Evolutionary conservation across 2,329 filamentous ascomycete genomes (phyloP), one percentile per base, ranked within the genome.

Genomic region (Aspergillus calidoustus): DNA sequence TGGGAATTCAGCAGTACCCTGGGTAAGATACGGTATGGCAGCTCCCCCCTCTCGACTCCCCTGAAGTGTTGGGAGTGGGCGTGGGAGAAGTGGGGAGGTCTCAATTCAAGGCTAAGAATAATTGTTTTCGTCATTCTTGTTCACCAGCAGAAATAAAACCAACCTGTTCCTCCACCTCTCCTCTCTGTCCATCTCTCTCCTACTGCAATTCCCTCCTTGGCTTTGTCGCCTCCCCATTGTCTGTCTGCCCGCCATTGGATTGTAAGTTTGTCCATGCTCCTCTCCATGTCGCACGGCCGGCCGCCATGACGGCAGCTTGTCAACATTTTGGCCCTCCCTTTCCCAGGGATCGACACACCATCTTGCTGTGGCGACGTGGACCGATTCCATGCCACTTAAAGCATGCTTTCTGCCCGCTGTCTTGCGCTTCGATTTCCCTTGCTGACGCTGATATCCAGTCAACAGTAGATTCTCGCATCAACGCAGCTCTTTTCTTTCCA

Each of bases 291-390:
- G 47, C 48, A 60, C 56, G 46, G 48, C 62, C 65, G 62, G 65
- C 63, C 66, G 23, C 53, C 46, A 73, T 74, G 71, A 74, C 71
- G 70, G 68, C 66, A 73, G 56, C 62, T 66, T 72, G 65, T 69
- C 68, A 68, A 67, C 70, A 71, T 70, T 48, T 44, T 57, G 34
- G 34, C 53, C 57, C 64, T 59, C 59, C 38, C 57, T 57, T 60
- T 48, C 59, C 59, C 60, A 63, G 60, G 63, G 71, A 73, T 74
- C 71, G 68, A 57, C 30, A 57, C 54, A 57, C 54, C 54, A 44
- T 62, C 53, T 63, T 51, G 55, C 25, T 44, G 68, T 73, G 69
- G 69, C 69, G 64, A 71, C 60, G 54, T 52, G 55, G 55, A 57
- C 23, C 46, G 49, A 43, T 17, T 41, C 15, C 34, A 41, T 41